Evolutionary conservation across 108 stramenopile species (phyloP).

Genomic region (Nitzschia palea): DNA sequence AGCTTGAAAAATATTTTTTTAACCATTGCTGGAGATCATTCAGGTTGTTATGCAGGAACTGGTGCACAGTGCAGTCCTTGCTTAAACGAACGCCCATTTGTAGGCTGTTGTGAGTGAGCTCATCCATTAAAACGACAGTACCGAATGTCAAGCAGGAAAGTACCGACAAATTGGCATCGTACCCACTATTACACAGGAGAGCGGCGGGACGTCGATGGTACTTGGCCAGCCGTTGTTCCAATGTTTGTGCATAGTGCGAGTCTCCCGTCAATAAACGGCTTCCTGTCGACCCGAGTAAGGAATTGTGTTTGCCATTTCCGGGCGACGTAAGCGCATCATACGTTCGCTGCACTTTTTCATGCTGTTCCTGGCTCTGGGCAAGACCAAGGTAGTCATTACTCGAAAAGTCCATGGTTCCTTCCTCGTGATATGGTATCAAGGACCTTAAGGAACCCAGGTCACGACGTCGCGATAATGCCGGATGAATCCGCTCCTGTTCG

Average conservation of each 20-base stretch:
- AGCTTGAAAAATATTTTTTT: constrained; percentile 21
- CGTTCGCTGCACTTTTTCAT: constrained; percentile 41
- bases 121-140: constrained; percentile 86
- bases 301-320: neutral
- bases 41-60: constrained; percentile 87
- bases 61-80: constrained; percentile 31
- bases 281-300: constrained; percentile 82
- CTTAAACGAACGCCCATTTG: constrained; percentile 84
- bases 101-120: constrained; percentile 91
- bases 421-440: constrained; percentile 12
- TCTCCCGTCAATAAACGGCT: constrained; percentile 95
- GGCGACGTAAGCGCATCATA: constrained; percentile 11
- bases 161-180: constrained; percentile 95
- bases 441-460: constrained; percentile 24
- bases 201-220: constrained; percentile 80
- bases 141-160: constrained; percentile 68
- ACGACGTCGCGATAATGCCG: constrained; percentile 15
- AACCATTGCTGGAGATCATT: constrained; percentile 59
- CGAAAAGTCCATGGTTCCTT: constrained; percentile 81
- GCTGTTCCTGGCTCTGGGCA: constrained; percentile 66
- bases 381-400: constrained; percentile 97
- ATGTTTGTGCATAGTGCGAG: constrained; percentile 57
- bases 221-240: constrained; percentile 72
- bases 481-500: constrained; percentile 18
- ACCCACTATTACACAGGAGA: constrained; percentile 93